Evolutionary conservation across 768 basidiomycete species (phyloP), one percentile per base, ranked within the genome.

Genomic region (Amanita pseudoporphyria): DNA sequence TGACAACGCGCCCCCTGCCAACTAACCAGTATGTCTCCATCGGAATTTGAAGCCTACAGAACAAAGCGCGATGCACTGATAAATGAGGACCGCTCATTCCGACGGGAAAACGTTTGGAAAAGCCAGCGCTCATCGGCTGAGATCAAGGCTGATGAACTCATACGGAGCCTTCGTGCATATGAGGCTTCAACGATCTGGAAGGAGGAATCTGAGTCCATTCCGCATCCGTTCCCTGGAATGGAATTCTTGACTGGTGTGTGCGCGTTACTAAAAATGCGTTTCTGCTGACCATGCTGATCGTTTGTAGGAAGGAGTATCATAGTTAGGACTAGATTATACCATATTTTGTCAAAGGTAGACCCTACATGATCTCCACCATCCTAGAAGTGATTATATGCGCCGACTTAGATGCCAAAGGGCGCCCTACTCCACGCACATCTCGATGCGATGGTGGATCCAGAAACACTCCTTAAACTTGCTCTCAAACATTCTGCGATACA

Each of bases 341-440:
- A 76, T 33, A 70, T 86, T 24, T 57, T 88, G 49, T 71, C 67
- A 57, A 81, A 80, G 74, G 84, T 24, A 28, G 32, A 45, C 37
- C 19, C 26, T 32, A 37, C 9, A 22, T 13, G 7, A 18, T 26
- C 39, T 42, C 45, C 3, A 16, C 7, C 14, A 36, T 16, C 45
- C 28, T 39, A 9, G 19, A 36, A 45, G 18, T 4, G 6, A 22
- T 51, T 22, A 24, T 19, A 36, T 19, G 24, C 38, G 36, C 48
- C 16, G 16, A n/a, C 36, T n/a, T 51, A 84, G 82, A 86, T 89
- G 83, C 87, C 87, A 2, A 89, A 88, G 64, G 87, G 87, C 35
- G 84, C 74, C 1, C 69, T 89, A 3, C 67, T 90, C 12, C 86
- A 89, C 55, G 77, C 71, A 0, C 87, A 89, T 59, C 67, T 89